Base-by-base conservation (phyloP, 306 rosid species). In the Cyclanthera cordifolia region DNA sequence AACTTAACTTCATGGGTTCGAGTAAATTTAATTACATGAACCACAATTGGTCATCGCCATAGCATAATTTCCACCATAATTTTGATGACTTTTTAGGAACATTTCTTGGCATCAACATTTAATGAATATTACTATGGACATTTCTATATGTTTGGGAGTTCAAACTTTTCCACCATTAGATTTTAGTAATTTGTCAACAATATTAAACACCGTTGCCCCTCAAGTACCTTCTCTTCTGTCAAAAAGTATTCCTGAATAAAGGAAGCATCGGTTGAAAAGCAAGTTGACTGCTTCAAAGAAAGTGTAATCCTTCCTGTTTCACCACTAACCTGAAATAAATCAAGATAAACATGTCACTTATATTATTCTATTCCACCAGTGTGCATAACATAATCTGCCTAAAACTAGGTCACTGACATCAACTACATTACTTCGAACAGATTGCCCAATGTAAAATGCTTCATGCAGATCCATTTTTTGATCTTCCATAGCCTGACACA, bases 371-470 rank as follows among this genome's bases (percentile, higher is more conserved):
- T 41, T 5, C 66, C 72, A 52, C 17, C 57, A 61, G 43, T 67
- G 16, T 14, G 24, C 59, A 66, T 74, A 41, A 23, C 59, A 66
- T 74, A 41, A 20, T 28, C 43, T 12, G 57, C 41, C 66, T 57
- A 14, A 70, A 63, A 79, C 71, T 13, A 79, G 73, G 52, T 82
- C 77, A 89, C 98, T 72, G 14, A 87, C 96, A 79, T 86, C 81
- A 30, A 85, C 80, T 73, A 93, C 67, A 68, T 83, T 81, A 67
- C 90, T 79, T 67, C 96, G 88, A 75, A 93, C 96, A 28, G 99
- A 93, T 79, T 93, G 99, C 75, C 99, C 99, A 81, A 82, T 67
- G 78, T 80, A 82, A 85, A 76, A 93, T 37, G 91, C 82, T 72
- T 90, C 95, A 20, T 82, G 79, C 67, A 85, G 85, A 74, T 85